Conservation (phyloP, 805 yeast species). For the Saturnispora mendoncae region DNA sequence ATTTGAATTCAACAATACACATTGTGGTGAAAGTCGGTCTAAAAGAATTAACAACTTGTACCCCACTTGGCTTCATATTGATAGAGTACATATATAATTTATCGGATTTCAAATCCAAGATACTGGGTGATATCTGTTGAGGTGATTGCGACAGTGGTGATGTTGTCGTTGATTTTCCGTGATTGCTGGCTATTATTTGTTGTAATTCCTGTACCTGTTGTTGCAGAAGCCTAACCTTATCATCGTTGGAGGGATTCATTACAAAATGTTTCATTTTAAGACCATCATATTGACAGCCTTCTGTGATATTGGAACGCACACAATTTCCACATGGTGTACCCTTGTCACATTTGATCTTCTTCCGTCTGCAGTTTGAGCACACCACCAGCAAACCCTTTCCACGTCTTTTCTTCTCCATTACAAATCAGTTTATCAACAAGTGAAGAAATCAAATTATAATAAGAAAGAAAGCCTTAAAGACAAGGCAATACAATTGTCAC, state of each 20-base stretch:
- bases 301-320: slow-evolving; percentile 4
- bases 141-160: too few species aligned
- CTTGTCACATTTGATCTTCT: slow-evolving; percentile 16
- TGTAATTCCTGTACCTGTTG: neutral
- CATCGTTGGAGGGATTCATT: neutral
- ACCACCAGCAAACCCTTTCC: slow-evolving; percentile 12
- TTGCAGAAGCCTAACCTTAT: neutral
- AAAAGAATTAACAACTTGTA: slow-evolving; percentile 1
- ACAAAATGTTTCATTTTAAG: neutral
- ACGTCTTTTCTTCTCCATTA: neutral
- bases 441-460: too few species aligned
- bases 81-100: neutral
- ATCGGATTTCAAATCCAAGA: neutral
- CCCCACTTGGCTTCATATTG: slow-evolving; percentile 1
- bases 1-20: slow-evolving; percentile 1
- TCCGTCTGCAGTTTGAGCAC: slow-evolving; percentile 12
- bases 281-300: slow-evolving; percentile 9
- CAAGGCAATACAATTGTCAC: too few species aligned
- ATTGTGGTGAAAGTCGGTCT: slow-evolving; percentile 3
- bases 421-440: too few species aligned
- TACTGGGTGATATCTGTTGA: too few species aligned
- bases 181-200: neutral
- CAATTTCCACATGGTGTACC: slow-evolving; percentile 14
- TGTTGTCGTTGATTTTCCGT: neutral
- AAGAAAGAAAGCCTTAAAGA: too few species aligned